These are phyloP conservation scores for Symbiodinium pilosum DNA, from an alignment of 73 alveolate species.

Conservation along the genomic window DNA sequence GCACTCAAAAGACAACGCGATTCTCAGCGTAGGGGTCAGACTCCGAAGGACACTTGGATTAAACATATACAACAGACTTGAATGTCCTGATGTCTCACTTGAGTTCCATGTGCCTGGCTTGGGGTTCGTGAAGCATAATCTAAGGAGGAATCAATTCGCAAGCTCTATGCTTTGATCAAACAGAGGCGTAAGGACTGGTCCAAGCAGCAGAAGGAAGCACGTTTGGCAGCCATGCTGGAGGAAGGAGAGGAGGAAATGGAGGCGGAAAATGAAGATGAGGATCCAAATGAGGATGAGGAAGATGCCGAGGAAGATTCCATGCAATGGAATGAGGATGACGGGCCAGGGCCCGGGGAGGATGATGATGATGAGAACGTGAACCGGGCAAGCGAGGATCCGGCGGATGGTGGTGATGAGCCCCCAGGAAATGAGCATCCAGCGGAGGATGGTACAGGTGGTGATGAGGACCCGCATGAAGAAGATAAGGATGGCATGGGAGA, in stretches of 20 bases:
- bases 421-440: background rate
- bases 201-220: background rate
- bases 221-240: background rate
- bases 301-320: too few species aligned
- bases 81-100: background rate
- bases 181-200: background rate
- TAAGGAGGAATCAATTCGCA: background rate
- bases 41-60: background rate
- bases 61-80: too few species aligned
- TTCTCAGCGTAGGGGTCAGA: background rate
- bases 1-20: background rate
- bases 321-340: too few species aligned
- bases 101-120: background rate
- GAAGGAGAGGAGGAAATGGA: background rate
- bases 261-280: background rate
- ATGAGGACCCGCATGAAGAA: background rate
- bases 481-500: background rate
- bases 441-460: background rate
- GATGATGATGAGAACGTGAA: too few species aligned
- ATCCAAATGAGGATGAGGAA: background rate
- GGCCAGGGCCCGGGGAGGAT: too few species aligned
- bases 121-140: background rate
- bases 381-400: too few species aligned
- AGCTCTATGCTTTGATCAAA: background rate
- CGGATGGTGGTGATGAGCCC: background rate